These are phyloP conservation scores for Cadophora sp. DNA, from an alignment of 2,329 filamentous ascomycete species.

Conservation along the genomic window DNA sequence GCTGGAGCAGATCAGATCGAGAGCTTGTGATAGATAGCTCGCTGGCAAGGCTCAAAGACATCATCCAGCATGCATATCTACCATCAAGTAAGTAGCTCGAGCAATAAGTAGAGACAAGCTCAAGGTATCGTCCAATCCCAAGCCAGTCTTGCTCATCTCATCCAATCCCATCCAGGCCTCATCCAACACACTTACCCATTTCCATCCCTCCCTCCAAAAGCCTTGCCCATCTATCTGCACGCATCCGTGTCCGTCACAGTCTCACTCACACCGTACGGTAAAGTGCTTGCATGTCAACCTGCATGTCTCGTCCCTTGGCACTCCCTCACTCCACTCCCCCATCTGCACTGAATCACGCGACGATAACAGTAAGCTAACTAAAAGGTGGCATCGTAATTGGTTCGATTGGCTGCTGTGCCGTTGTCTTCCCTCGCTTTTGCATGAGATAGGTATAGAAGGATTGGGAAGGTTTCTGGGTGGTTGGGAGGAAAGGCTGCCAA, in stretches of 20 bases:
- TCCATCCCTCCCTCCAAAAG: not conserved
- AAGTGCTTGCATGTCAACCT: conserved; percentile 3
- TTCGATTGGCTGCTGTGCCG: not conserved
- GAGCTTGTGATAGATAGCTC: not conserved
- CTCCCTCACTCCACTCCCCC: too few species aligned
- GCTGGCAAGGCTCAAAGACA: conserved; percentile 7
- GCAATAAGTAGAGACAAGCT: not conserved
- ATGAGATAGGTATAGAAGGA: not conserved
- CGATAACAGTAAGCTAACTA: not conserved
- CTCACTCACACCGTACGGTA: not conserved
- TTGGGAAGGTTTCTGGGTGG: not conserved
- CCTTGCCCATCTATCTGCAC: not conserved
- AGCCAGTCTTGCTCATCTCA: too few species aligned
- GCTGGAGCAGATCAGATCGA: not conserved
- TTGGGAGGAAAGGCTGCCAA: not conserved
- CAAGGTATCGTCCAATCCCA: not conserved
- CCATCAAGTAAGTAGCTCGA: not conserved
- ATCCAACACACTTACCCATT: not conserved
- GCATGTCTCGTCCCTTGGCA: not conserved
- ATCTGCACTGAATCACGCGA: conserved; percentile 3
- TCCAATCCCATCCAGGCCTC: not conserved
- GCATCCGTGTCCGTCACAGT: not conserved
- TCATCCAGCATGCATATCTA: not conserved
- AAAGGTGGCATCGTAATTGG: not conserved
- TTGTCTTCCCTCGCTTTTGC: not conserved